Conservation (phyloP, 2,329 filamentous ascomycete species). For the Clonostachys sp. region DNA sequence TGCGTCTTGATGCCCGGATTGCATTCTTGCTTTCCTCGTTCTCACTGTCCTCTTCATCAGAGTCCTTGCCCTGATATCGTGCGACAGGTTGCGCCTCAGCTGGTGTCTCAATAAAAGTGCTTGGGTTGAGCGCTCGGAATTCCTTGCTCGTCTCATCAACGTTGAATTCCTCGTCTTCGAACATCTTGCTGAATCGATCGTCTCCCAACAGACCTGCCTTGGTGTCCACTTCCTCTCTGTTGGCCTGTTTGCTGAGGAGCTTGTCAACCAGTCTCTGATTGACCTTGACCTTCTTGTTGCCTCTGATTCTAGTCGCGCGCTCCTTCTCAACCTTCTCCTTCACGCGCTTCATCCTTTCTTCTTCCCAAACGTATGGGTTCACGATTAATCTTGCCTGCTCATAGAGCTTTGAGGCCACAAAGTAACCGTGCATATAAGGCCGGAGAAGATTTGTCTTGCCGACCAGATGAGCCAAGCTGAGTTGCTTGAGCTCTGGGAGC, state of each 20-base stretch:
- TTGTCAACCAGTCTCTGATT: conserved; percentile 80
- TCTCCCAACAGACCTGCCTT: conserved; percentile 71
- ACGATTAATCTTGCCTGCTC: conserved; percentile 91
- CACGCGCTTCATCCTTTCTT: conserved; percentile 85
- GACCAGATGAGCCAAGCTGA: conserved; percentile 84
- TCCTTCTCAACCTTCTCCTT: conserved; percentile 97
- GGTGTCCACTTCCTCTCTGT: conserved; percentile 51
- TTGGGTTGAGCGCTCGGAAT: conserved; percentile 86
- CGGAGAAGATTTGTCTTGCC: conserved; percentile 85
- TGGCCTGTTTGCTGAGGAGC: conserved; percentile 61
- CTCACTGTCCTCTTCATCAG: conserved; percentile 38
- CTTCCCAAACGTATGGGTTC: conserved; percentile 90
- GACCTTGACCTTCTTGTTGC: conserved; percentile 96
- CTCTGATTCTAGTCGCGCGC: conserved; percentile 88
- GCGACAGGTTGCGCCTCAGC: conserved; percentile 18
- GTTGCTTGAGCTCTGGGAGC: conserved; percentile 73
- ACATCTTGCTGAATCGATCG: conserved; percentile 80
- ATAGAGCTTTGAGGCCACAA: conserved; percentile 91
- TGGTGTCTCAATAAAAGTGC: conserved; percentile 51
- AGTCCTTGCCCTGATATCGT: conserved; percentile 31
- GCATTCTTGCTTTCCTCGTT: conserved; percentile 26
- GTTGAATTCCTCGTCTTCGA: conserved; percentile 88
- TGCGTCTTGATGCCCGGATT: conserved; percentile 8
- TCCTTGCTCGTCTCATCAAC: conserved; percentile 88
- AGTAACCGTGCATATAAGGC: conserved; percentile 99